Evolutionary conservation across 83 land plant species (phyloP).

Genomic region (Diphasiastrum complanatum): DNA sequence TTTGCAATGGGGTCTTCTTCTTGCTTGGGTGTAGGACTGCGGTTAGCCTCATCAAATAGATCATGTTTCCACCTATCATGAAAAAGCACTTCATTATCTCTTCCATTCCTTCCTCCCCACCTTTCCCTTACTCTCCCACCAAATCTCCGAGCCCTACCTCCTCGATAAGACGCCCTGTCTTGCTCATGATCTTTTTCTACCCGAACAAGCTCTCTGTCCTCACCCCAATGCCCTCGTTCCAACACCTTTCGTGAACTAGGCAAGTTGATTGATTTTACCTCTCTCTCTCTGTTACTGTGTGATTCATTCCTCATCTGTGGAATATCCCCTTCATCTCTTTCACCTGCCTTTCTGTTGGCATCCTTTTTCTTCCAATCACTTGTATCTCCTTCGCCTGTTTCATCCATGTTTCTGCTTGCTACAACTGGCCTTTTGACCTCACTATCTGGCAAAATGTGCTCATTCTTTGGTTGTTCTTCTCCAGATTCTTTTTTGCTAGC

Average conservation of each 20-base stretch:
- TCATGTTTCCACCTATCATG: conserved; percentile 69
- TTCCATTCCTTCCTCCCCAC: conserved; percentile 10
- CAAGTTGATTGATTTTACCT: no score
- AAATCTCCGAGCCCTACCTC: no score
- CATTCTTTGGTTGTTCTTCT: conserved; percentile 45
- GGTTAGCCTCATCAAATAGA: conserved; percentile 43
- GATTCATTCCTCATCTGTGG: no score
- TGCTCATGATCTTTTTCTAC: conserved; percentile 40
- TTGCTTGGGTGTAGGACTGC: conserved; percentile 49
- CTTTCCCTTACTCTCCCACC: conserved; percentile 15
- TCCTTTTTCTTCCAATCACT: no score
- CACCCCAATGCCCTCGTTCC: no score
- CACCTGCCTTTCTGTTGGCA: no score
- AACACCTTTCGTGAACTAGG: no score
- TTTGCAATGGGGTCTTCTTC: conserved; percentile 72
- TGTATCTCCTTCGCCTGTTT: no score
- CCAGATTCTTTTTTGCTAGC: conserved; percentile 34
- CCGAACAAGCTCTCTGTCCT: no score
- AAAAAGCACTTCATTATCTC: conserved; percentile 11
- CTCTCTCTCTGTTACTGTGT: no score
- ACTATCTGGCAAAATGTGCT: conserved; percentile 17
- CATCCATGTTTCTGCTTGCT: no score
- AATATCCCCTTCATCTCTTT: no score
- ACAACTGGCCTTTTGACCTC: conserved; percentile 2
- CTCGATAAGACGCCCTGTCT: conserved; percentile 14